phyloP scores from a whole-genome alignment of 2,329 filamentous ascomycete species.

The Hypoxylon sp. region DNA sequence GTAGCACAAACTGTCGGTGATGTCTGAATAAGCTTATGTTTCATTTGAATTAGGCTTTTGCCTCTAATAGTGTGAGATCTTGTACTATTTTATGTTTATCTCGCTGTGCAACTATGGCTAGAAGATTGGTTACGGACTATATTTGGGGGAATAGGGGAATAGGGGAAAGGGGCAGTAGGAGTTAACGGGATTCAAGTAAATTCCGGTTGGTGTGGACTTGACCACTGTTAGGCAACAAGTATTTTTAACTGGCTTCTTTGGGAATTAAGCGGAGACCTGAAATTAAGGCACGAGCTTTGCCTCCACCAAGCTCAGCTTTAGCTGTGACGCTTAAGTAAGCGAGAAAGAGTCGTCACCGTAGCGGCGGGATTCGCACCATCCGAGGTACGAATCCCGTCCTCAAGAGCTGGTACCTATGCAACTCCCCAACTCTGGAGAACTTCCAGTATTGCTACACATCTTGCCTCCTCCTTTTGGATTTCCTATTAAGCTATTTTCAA shows the following conservation, averaged over 20 bases:
- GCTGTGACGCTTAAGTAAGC: not conserved
- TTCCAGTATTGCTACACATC: slow-evolving; percentile 10
- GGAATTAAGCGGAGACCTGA: slow-evolving; percentile 8
- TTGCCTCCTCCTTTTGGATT: slow-evolving; percentile 7
- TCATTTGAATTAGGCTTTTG: not conserved
- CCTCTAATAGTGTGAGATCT: not conserved
- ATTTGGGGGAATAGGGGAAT: slow-evolving; percentile 3
- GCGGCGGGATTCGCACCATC: slow-evolving; percentile 32
- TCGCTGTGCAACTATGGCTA: not conserved
- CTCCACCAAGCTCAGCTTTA: slow-evolving; percentile 11
- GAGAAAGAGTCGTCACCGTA: slow-evolving; percentile 8
- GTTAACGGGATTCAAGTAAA: not conserved
- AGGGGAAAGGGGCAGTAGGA: not conserved
- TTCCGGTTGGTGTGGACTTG: not conserved
- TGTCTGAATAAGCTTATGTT: not conserved
- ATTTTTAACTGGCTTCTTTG: not conserved
- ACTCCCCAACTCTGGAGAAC: slow-evolving; percentile 8
- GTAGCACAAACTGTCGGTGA: not conserved
- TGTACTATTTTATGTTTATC: not conserved
- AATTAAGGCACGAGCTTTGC: slow-evolving; percentile 9
- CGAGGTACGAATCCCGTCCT: slow-evolving; percentile 9
- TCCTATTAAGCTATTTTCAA: slow-evolving; percentile 15
- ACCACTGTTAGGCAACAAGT: not conserved
- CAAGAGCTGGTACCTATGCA: not conserved
- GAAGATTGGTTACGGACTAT: not conserved